Conservation (phyloP, 371 early-diverging fungal species). For the Saksenaea oblongispora region DNA sequence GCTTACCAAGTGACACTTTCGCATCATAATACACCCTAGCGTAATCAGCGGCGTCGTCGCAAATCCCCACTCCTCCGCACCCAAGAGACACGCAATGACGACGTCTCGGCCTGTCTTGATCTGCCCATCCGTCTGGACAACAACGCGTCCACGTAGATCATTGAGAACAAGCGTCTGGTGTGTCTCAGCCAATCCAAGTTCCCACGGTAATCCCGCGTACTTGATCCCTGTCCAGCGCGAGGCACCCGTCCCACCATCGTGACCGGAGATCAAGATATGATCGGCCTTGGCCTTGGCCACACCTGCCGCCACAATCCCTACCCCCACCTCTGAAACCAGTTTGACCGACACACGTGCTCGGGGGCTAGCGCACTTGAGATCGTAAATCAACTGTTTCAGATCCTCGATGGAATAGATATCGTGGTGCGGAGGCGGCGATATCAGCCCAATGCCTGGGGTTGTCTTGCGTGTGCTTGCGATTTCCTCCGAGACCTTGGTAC, state of each 20-base stretch:
- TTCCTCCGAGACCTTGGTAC: slow-evolving; percentile 83
- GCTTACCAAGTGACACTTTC: slow-evolving; percentile 57
- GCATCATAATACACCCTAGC: slow-evolving; percentile 93
- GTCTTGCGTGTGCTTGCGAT: slow-evolving; percentile 93
- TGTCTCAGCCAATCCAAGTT: slow-evolving; percentile 93
- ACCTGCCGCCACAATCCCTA: slow-evolving; percentile 92
- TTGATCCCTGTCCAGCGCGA: slow-evolving; percentile 97
- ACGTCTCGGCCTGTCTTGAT: slow-evolving; percentile 95
- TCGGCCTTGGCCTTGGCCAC: slow-evolving; percentile 95
- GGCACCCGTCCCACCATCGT: slow-evolving; percentile 97
- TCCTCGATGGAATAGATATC: slow-evolving; percentile 97
- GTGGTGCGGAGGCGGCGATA: slow-evolving; percentile 97
- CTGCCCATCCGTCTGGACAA: slow-evolving; percentile 95
- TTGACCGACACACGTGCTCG: slow-evolving; percentile 89
- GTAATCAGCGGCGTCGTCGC: slow-evolving; percentile 95
- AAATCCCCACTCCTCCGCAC: slow-evolving; percentile 97
- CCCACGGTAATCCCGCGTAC: slow-evolving; percentile 96
- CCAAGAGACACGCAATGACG: slow-evolving; percentile 89
- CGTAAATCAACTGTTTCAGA: slow-evolving; percentile 94
- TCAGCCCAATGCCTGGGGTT: slow-evolving; percentile 93
- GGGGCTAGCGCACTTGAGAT: slow-evolving; percentile 90
- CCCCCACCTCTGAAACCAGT: slow-evolving; percentile 93
- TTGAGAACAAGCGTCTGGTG: slow-evolving; percentile 95
- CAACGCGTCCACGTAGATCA: slow-evolving; percentile 89
- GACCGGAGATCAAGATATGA: slow-evolving; percentile 91